Evolutionary conservation across 2,329 filamentous ascomycete species (phyloP).

Genomic region (Talaromyces islandicus): DNA sequence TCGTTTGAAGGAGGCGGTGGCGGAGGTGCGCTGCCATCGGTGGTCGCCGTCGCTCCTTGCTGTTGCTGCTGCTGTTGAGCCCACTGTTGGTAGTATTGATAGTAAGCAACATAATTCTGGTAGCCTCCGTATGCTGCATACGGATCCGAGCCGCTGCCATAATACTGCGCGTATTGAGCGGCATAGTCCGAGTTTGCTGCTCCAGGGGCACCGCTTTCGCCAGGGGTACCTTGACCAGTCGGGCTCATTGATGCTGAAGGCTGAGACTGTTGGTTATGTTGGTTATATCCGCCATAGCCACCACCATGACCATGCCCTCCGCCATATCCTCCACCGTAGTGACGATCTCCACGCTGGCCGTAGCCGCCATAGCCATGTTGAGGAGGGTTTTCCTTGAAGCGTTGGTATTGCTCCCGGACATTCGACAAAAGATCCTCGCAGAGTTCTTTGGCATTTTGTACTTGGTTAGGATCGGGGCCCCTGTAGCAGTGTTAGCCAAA

Average conservation of each 20-base stretch:
- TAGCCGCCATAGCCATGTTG: constrained; percentile 56
- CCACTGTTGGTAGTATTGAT: constrained; percentile 67
- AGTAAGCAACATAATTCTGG: constrained; percentile 58
- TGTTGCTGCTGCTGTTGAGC: constrained; percentile 44
- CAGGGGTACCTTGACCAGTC: constrained; percentile 38
- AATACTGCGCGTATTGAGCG: constrained; percentile 80
- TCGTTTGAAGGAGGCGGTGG: constrained; percentile 8
- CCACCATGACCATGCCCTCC: constrained; percentile 1
- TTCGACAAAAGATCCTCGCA: constrained; percentile 83
- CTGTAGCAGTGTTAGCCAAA: constrained; percentile 44
- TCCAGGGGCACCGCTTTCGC: constrained; percentile 16
- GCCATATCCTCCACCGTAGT: constrained; percentile 28
- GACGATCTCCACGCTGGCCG: constrained; percentile 47
- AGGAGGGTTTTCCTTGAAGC: constrained; percentile 77
- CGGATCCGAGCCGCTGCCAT: constrained; percentile 59
- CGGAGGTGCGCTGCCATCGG: constrained; percentile 40
- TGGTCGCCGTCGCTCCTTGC: constrained; percentile 33
- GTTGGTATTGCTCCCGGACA: constrained; percentile 83
- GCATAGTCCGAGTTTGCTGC: constrained; percentile 57
- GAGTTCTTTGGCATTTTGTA: constrained; percentile 78
- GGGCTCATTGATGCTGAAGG: constrained; percentile 37
- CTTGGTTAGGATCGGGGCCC: constrained; percentile 79
- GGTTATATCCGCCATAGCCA: constrained; percentile 20
- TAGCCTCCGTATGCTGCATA: constrained; percentile 91
- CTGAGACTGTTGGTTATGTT: constrained; percentile 35